Percentiles rank a stretch among this genome's conserved stretches.
Conservation (phyloP, 805 yeast species). For the Wickerhamiella azyma region DNA sequence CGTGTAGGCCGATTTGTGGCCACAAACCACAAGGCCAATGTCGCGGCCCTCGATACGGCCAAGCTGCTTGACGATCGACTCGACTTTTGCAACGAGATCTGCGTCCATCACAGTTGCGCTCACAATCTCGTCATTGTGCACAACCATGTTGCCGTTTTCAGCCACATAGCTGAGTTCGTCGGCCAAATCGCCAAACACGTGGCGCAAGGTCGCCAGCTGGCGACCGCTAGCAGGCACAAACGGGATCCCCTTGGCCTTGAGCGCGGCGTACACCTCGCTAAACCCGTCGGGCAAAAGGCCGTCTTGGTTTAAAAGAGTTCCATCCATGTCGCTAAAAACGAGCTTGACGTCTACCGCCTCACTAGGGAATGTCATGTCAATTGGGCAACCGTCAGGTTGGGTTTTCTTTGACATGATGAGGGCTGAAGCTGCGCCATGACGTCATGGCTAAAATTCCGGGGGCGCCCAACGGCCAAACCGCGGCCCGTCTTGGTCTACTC, state of each 20-base stretch:
- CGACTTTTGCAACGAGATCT: slow-evolving; percentile 1
- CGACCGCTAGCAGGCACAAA: slow-evolving; percentile 6
- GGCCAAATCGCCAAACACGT: slow-evolving; percentile 1
- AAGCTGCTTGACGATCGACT: neutral
- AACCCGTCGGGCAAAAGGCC: slow-evolving; percentile 5
- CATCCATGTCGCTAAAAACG: slow-evolving; percentile 4
- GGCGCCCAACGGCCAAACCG: neutral
- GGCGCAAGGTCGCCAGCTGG: slow-evolving; percentile 4
- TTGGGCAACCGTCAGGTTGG: neutral
- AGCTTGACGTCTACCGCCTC: neutral
- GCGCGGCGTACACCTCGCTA: slow-evolving; percentile 1
- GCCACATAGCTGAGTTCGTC: slow-evolving; percentile 4
- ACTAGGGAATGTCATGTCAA: neutral
- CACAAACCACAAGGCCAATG: slow-evolving; percentile 6
- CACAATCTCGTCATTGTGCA: slow-evolving; percentile 6
- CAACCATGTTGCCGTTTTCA: slow-evolving; percentile 7
- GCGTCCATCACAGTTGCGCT: slow-evolving; percentile 6
- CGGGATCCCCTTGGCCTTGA: slow-evolving; percentile 1
- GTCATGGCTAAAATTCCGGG: neutral
- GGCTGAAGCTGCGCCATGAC: neutral
- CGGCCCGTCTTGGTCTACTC: no score
- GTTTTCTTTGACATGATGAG: neutral
- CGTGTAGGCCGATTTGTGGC: slow-evolving; percentile 7
- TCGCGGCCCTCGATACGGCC: slow-evolving; percentile 5
- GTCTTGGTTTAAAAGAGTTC: slow-evolving; percentile 2